Evolutionary conservation across 441 rosid species (phyloP).

Genomic region (Populus hybrid): DNA sequence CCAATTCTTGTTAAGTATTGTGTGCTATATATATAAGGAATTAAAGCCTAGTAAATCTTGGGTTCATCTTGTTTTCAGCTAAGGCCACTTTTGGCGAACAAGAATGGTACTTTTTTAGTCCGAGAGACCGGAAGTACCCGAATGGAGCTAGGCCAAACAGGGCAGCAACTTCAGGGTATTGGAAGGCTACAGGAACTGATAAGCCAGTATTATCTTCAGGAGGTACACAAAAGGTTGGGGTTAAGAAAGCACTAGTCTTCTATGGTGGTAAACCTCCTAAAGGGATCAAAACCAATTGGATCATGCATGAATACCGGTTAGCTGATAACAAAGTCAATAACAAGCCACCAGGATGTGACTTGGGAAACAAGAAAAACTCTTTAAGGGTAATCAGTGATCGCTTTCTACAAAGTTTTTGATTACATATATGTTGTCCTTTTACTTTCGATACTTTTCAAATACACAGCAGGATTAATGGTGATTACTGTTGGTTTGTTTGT

Average conservation of each 20-base stretch:
- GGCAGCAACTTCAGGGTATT: slow-evolving; percentile 95
- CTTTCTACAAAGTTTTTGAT: background rate
- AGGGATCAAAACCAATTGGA: slow-evolving; percentile 91
- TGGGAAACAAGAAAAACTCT: slow-evolving; percentile 61
- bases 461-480: background rate
- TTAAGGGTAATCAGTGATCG: slow-evolving; percentile 49
- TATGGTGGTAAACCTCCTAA: slow-evolving; percentile 94
- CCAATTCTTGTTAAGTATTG: background rate
- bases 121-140: slow-evolving; percentile 89
- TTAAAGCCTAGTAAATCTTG: background rate
- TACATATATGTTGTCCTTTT: background rate
- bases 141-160: slow-evolving; percentile 92
- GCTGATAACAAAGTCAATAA: slow-evolving; percentile 51
- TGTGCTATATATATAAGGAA: background rate
- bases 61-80: slow-evolving; percentile 35
- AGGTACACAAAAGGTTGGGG: slow-evolving; percentile 77
- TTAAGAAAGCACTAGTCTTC: slow-evolving; percentile 88
- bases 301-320: slow-evolving; percentile 93
- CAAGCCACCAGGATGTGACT: slow-evolving; percentile 51
- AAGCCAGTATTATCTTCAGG: slow-evolving; percentile 66
- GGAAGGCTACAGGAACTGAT: slow-evolving; percentile 98
- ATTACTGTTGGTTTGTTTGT: background rate
- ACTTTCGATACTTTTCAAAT: background rate
- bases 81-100: slow-evolving; percentile 91
- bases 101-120: slow-evolving; percentile 95